Percentiles rank a stretch among this genome's conserved stretches.
Conservation (phyloP, 768 basidiomycete genomes). For the Serendipita vermifera region DNA sequence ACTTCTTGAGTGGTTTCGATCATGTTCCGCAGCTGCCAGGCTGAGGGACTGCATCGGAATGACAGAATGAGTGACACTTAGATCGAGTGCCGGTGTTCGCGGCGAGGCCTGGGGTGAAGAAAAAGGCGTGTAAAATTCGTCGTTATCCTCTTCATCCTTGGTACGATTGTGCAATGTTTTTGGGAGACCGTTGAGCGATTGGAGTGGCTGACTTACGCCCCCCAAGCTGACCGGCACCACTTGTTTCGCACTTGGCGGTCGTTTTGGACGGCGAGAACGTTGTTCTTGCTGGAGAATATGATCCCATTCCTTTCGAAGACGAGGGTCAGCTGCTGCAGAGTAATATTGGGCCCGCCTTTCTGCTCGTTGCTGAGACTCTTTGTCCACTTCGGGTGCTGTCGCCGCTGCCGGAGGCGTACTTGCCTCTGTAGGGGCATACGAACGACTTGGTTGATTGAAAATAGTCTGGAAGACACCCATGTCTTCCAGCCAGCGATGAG, state of each 20-base stretch:
- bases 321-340: constrained; percentile 6
- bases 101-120: constrained; percentile 41
- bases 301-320: constrained; percentile 1
- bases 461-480: constrained; percentile 9
- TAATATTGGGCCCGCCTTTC: constrained; percentile 1
- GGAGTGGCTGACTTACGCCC: neutral
- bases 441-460: constrained; percentile 10
- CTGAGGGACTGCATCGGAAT: neutral
- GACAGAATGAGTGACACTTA: neutral
- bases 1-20: neutral
- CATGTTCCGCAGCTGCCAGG: constrained; percentile 19
- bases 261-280: neutral
- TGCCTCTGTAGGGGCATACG: neutral
- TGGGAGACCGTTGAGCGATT: neutral
- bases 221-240: too few relatives aligned
- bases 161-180: too few relatives aligned
- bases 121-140: constrained; percentile 52
- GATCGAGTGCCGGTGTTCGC: constrained; percentile 23
- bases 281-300: neutral
- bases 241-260: neutral
- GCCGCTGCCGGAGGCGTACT: neutral
- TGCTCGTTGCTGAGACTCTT: neutral
- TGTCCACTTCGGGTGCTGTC: neutral
- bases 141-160: constrained; percentile 29
- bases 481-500: too few relatives aligned